Percentiles rank a stretch among this genome's conserved stretches.
These are phyloP conservation scores for Paramyrothecium sp. DNA, from an alignment of 2,329 filamentous ascomycete genomes.

Conservation along the genomic window DNA sequence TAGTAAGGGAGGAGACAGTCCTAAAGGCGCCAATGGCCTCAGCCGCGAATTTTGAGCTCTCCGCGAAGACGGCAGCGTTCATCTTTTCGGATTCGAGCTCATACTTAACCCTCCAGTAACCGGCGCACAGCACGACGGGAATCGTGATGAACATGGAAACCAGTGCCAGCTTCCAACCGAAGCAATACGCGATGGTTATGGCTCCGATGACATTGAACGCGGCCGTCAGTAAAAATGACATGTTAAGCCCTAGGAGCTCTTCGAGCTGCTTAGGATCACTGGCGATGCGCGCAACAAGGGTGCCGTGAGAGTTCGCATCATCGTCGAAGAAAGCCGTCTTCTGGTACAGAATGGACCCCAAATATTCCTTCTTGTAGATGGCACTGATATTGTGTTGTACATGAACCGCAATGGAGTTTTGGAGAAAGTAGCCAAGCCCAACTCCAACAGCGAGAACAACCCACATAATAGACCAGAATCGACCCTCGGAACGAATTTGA, in stretches of 20 bases:
- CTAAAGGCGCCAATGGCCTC: constrained; percentile 62
- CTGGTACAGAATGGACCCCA: constrained; percentile 25
- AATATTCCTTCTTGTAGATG: constrained; percentile 23
- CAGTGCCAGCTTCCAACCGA: constrained; percentile 35
- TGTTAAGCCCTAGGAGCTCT: constrained; percentile 27
- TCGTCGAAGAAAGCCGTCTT: constrained; percentile 25
- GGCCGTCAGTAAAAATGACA: constrained; percentile 23
- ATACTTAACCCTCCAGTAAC: constrained; percentile 37
- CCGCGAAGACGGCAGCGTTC: constrained; percentile 56
- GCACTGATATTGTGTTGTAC: constrained; percentile 14
- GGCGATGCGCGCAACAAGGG: constrained; percentile 21
- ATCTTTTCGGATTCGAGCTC: constrained; percentile 56
- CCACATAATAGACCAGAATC: constrained; percentile 31
- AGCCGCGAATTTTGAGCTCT: constrained; percentile 61
- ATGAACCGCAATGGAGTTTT: constrained; percentile 15
- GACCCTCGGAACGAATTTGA: constrained; percentile 22
- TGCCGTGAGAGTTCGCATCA: constrained; percentile 23
- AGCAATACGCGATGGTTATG: constrained; percentile 23
- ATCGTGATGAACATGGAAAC: constrained; percentile 33
- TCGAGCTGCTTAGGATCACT: constrained; percentile 29
- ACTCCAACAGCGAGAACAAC: constrained; percentile 23
- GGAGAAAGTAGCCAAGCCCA: constrained; percentile 23
- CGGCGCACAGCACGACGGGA: constrained; percentile 30
- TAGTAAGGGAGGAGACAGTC: constrained; percentile 59
- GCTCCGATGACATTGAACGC: constrained; percentile 27